Conservation (phyloP, 225 moss, liverwort and hornwort genomes). For the Sphagnum tenellum region DNA sequence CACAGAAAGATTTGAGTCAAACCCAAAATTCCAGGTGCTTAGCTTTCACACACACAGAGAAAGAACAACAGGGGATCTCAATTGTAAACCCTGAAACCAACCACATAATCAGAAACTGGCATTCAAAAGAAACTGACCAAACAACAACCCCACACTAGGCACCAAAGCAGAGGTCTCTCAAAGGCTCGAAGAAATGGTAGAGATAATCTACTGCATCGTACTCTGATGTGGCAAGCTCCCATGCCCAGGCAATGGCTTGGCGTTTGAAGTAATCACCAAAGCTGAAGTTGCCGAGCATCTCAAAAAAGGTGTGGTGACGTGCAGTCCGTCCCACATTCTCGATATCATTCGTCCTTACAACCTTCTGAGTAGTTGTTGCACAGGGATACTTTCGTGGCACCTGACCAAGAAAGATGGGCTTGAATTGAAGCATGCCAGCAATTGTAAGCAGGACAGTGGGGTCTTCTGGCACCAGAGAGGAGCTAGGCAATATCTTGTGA, state of each 20-base stretch:
- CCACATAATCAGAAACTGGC: too few relatives aligned
- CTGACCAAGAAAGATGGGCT: constrained; percentile 92
- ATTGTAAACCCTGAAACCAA: too few relatives aligned
- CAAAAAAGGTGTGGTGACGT: constrained; percentile 92
- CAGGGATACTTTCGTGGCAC: constrained; percentile 62
- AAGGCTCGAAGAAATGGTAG: too few relatives aligned
- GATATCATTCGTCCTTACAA: constrained; percentile 82
- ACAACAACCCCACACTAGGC: too few relatives aligned
- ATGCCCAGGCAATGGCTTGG: constrained; percentile 75
- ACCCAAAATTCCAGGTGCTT: neutral
- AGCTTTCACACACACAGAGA: too few relatives aligned
- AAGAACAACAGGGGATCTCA: too few relatives aligned
- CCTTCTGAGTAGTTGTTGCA: constrained; percentile 80
- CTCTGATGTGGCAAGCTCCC: constrained; percentile 86
- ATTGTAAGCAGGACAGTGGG: constrained; percentile 88
- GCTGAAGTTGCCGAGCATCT: constrained; percentile 95
- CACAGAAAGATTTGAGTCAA: neutral
- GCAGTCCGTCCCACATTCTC: constrained; percentile 91
- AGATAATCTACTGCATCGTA: constrained; percentile 16
- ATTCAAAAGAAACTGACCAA: too few relatives aligned
- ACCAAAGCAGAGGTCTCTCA: too few relatives aligned
- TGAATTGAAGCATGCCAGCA: constrained; percentile 95
- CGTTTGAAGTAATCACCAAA: constrained; percentile 96
- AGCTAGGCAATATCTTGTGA: constrained; percentile 73
- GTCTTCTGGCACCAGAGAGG: constrained; percentile 86